Percentiles rank a stretch among this genome's conserved stretches.
phyloP scores from a whole-genome alignment of 208 protist genomes.

The Trypanosomatidae sp. region DNA sequence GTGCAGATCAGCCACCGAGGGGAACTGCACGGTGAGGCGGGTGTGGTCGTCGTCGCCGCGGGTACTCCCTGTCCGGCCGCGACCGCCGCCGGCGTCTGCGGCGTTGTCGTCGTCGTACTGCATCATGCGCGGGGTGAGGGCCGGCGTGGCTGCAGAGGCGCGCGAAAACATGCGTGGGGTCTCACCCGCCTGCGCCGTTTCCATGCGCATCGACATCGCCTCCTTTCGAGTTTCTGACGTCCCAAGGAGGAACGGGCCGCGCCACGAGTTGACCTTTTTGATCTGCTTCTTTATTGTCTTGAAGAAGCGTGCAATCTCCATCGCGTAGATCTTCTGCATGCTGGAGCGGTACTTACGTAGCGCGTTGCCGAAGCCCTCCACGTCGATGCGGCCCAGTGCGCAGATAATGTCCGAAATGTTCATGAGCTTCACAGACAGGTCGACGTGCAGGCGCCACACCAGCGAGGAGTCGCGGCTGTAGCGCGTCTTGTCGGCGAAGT shows the following conservation, averaged over 20 bases:
- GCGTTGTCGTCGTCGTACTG: slow-evolving; percentile 34
- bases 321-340: slow-evolving; percentile 80
- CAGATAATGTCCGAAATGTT: slow-evolving; percentile 67
- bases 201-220: slow-evolving; percentile 41
- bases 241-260: slow-evolving; percentile 57
- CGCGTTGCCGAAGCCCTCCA: slow-evolving; percentile 61
- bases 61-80: not conserved
- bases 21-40: slow-evolving; percentile 53
- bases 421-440: slow-evolving; percentile 54
- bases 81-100: slow-evolving; percentile 14
- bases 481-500: slow-evolving; percentile 60
- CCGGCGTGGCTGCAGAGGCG: slow-evolving; percentile 28
- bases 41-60: slow-evolving; percentile 23
- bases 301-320: slow-evolving; percentile 77
- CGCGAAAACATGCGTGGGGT: slow-evolving; percentile 36
- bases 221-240: slow-evolving; percentile 38
- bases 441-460: slow-evolving; percentile 74
- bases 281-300: slow-evolving; percentile 56
- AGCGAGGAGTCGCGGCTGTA: slow-evolving; percentile 53
- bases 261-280: slow-evolving; percentile 51
- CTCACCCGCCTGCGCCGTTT: slow-evolving; percentile 51
- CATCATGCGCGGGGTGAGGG: slow-evolving; percentile 49
- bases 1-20: slow-evolving; percentile 31
- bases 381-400: slow-evolving; percentile 64
- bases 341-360: slow-evolving; percentile 73